Conservation (phyloP, 2,329 filamentous ascomycete genomes). For the Zymoseptoria brevis region DNA sequence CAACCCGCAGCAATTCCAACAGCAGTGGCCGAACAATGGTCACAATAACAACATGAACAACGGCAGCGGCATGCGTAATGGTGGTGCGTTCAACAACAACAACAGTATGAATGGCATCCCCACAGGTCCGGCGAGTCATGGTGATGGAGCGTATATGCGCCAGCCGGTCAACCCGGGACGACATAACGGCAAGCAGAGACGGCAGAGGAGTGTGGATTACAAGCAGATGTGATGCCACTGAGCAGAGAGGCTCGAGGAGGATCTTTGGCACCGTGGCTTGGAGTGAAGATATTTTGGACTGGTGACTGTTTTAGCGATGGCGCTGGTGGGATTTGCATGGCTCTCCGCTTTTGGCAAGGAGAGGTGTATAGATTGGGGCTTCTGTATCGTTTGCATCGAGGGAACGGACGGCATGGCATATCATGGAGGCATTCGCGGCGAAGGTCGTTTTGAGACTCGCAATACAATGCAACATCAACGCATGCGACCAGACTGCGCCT, state of each 20-base stretch:
- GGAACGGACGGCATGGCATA: not conserved
- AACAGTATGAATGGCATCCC: conserved; percentile 56
- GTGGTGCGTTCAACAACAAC: conserved; percentile 37
- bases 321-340: conserved; percentile 12
- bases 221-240: conserved; percentile 56
- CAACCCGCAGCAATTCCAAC: conserved; percentile 17
- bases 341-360: not conserved
- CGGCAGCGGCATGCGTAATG: conserved; percentile 18
- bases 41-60: conserved; percentile 28
- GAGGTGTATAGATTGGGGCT: not conserved
- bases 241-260: not conserved
- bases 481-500: not conserved
- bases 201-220: conserved; percentile 83
- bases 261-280: not conserved
- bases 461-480: not conserved
- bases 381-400: not conserved
- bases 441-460: not conserved
- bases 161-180: conserved; percentile 93
- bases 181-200: conserved; percentile 70
- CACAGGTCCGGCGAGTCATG: conserved; percentile 30
- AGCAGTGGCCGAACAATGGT: not conserved
- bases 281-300: not conserved
- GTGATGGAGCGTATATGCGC: conserved; percentile 88
- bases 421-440: not conserved
- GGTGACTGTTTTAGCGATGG: conserved; percentile 20